phyloP scores from a whole-genome alignment of 345 rosid species.

The Mercurialis annua region DNA sequence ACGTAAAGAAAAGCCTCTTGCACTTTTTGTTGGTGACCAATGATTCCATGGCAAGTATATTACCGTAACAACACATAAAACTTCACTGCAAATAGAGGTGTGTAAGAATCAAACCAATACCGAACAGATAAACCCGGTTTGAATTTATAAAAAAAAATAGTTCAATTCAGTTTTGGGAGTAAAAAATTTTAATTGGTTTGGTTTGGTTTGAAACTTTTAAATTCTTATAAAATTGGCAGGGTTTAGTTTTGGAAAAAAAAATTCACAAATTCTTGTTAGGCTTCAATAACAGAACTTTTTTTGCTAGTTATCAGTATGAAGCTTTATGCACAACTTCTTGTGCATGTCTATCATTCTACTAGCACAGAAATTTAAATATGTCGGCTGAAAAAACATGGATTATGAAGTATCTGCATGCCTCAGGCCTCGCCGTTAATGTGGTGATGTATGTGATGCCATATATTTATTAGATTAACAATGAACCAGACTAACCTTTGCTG shows the following conservation, averaged over 20 bases:
- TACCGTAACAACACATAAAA: not conserved
- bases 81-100: not conserved
- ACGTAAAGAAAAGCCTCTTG: not conserved
- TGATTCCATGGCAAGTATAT: not conserved
- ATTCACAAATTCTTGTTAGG: too few relatives aligned
- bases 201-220: too few relatives aligned
- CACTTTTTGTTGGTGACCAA: not conserved
- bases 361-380: too few relatives aligned
- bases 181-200: too few relatives aligned
- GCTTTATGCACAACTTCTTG: too few relatives aligned
- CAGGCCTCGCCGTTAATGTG: not conserved
- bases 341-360: not conserved
- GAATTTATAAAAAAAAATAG: too few relatives aligned
- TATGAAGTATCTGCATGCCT: not conserved
- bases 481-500: conserved; percentile 28
- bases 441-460: not conserved
- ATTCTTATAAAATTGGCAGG: too few relatives aligned
- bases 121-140: too few relatives aligned
- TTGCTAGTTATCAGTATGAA: not conserved
- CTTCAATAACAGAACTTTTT: too few relatives aligned
- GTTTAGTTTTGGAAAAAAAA: too few relatives aligned
- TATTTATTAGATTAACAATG: not conserved
- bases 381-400: not conserved
- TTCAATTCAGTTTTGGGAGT: too few relatives aligned
- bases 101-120: too few relatives aligned